Percentiles rank a stretch among this genome's conserved stretches.
phyloP scores from a whole-genome alignment of 1,284 basidiomycete genomes.

The Ganoderma meredithae region DNA sequence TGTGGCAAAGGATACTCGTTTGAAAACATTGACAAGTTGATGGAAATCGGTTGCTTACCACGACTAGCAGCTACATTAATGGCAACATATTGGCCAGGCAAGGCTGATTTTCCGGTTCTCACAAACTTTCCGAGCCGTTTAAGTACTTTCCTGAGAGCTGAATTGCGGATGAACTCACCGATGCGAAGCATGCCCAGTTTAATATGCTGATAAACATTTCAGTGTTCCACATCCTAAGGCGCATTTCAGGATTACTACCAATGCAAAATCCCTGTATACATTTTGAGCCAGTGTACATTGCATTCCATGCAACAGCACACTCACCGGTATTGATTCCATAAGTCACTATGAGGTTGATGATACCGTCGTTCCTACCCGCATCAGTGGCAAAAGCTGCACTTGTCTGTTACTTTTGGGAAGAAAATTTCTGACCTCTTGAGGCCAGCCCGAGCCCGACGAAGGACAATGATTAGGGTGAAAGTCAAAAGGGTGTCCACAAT shows the following conservation, averaged over 20 bases:
- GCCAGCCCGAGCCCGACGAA: neutral
- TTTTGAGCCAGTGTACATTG: neutral
- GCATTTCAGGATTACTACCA: neutral
- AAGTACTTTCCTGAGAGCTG: neutral
- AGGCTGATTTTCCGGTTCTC: neutral
- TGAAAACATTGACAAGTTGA: neutral
- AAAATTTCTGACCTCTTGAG: neutral
- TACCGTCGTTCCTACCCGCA: neutral
- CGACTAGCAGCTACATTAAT: neutral
- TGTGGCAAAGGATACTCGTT: neutral
- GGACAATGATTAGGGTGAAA: neutral
- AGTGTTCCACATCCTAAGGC: neutral
- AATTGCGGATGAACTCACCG: neutral
- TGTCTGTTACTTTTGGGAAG: neutral
- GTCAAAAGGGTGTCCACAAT: neutral
- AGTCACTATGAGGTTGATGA: neutral
- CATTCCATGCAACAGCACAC: neutral
- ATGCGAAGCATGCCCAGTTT: neutral
- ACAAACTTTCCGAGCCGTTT: neutral
- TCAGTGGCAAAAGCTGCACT: neutral
- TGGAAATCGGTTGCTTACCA: neutral
- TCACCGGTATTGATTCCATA: neutral
- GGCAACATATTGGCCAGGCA: neutral
- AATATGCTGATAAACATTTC: neutral
- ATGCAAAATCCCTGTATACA: neutral